Evolutionary conservation across 106 monocot genomes (phyloP).

Genomic region (Acanthochlamys bracteata): DNA sequence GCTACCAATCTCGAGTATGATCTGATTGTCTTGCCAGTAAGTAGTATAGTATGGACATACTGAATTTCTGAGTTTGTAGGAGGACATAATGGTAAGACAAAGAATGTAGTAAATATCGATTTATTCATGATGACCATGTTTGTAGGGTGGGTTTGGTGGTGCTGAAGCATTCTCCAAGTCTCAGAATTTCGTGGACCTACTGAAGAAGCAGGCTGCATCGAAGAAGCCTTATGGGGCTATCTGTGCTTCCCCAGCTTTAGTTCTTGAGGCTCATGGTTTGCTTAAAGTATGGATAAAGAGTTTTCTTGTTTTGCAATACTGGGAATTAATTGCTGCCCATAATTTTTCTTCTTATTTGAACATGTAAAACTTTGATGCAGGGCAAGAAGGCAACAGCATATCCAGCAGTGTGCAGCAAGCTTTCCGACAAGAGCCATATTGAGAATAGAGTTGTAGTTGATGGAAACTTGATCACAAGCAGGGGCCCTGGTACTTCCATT

Average conservation of each 20-base stretch:
- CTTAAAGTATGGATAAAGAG: constrained; percentile 33
- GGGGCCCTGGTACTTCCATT: constrained; percentile 71
- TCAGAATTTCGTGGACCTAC: constrained; percentile 51
- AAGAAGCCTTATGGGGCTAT: constrained; percentile 59
- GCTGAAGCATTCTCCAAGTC: constrained; percentile 59
- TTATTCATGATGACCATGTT: background rate
- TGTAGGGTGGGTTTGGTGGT: constrained; percentile 60
- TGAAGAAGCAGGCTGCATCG: constrained; percentile 61
- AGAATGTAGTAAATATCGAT: background rate
- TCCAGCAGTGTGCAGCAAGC: too few species aligned
- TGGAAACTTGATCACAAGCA: constrained; percentile 88
- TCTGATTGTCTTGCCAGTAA: constrained; percentile 80
- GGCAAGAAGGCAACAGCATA: too few species aligned
- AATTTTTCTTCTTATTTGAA: too few species aligned
- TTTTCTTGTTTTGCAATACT: background rate
- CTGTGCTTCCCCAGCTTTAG: constrained; percentile 84
- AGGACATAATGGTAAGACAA: background rate
- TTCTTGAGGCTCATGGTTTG: constrained; percentile 74
- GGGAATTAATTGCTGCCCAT: background rate
- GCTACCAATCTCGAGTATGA: constrained; percentile 55
- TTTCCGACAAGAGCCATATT: too few species aligned
- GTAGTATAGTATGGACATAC: constrained; percentile 3
- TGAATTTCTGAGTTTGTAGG: background rate
- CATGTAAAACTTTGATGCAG: too few species aligned
- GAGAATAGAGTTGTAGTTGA: constrained; percentile 62